Evolutionary conservation across 2,329 filamentous ascomycete species (phyloP).

Genomic region (Parastagonospora nodorum): DNA sequence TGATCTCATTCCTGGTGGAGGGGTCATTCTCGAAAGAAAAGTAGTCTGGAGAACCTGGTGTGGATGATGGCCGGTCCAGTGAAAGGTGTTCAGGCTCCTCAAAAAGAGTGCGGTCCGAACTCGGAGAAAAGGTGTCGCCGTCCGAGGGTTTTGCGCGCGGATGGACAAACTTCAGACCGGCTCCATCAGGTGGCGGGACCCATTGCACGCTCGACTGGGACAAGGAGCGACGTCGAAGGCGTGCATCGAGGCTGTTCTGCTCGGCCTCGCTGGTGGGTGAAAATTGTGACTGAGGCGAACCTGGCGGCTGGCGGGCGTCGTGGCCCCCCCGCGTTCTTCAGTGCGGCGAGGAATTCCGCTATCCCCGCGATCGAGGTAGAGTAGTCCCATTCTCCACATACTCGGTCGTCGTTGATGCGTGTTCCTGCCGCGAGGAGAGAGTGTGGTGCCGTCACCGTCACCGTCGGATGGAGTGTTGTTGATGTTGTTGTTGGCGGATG

Average conservation of each 20-base stretch:
- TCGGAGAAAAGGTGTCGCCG: slow-evolving; percentile 18
- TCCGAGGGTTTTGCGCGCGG: slow-evolving; percentile 15
- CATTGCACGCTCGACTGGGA: slow-evolving; percentile 9
- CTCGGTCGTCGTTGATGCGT: slow-evolving; percentile 21
- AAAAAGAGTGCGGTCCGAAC: slow-evolving; percentile 24
- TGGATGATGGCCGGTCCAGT: slow-evolving; percentile 21
- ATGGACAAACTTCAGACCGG: slow-evolving; percentile 21
- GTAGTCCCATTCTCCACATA: slow-evolving; percentile 29
- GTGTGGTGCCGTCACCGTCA: slow-evolving; percentile 17
- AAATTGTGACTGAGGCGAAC: slow-evolving; percentile 19
- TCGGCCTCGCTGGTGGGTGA: slow-evolving; percentile 19
- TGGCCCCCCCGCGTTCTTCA: slow-evolving; percentile 24
- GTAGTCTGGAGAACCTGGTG: slow-evolving; percentile 14
- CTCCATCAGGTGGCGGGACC: slow-evolving; percentile 7
- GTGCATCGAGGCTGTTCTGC: slow-evolving; percentile 2
- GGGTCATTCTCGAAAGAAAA: slow-evolving; percentile 11
- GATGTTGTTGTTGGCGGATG: background rate
- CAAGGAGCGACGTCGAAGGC: slow-evolving; percentile 2
- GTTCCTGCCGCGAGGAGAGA: slow-evolving; percentile 6
- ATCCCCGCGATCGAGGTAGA: slow-evolving; percentile 28
- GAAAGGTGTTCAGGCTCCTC: slow-evolving; percentile 23
- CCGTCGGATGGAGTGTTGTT: slow-evolving; percentile 3
- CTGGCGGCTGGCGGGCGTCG: slow-evolving; percentile 18
- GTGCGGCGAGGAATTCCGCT: slow-evolving; percentile 27
- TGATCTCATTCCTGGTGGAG: slow-evolving; percentile 14